Base-by-base conservation (phyloP, 495 filamentous ascomycete genomes). In the Penicillium waksmanii region DNA sequence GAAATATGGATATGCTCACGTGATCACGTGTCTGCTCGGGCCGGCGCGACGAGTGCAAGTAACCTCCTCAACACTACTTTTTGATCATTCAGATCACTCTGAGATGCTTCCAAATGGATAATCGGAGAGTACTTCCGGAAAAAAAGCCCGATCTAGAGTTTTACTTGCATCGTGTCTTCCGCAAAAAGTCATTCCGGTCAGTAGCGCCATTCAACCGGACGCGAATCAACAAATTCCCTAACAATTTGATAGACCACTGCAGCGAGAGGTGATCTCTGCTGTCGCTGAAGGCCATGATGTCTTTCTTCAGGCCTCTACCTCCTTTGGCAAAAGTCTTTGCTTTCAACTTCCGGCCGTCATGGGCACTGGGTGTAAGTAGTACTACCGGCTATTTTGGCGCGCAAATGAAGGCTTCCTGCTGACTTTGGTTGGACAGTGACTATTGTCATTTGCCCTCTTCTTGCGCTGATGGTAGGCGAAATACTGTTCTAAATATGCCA, bases 231-330 rank as follows among this genome's bases (percentile, higher is more conserved):
- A 17, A 35, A 15, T 52, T 19, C 31, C 50, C 63, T 67, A 58
- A 74, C n/a, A 19, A 11, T 15, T 13, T 23, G 66, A 66, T 61
- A 92, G 93, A 64, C 93, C 92, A 18, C 79, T 89, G 5, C 94
- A 98, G 66, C 82, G 91, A 56, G 92, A 98, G 55, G 93, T 97
- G 44, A 96, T 98, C 42, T 72, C 76, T 23, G 88, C 91, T 27
- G 87, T 90, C 3, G 80, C 97, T 17, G 86, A 90, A 49, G 89
- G 91, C 17, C 79, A 94, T 46, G 94, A 98, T 88, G 88, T 98
- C 25, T 97, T 96, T 68, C 82, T 98, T 2, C 94, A 97, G 72
- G 94, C 94, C 35, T 93, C 93, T n/a, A 98, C 94, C 3, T 95
- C 91, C 1, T 96, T 96, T 68, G 94, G 94, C 13, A 98, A 98